Percentiles rank a stretch among this genome's conserved stretches.
Evolutionary conservation across 495 filamentous ascomycete genomes (phyloP).

Genomic region (Aspergillus bridgeri): DNA sequence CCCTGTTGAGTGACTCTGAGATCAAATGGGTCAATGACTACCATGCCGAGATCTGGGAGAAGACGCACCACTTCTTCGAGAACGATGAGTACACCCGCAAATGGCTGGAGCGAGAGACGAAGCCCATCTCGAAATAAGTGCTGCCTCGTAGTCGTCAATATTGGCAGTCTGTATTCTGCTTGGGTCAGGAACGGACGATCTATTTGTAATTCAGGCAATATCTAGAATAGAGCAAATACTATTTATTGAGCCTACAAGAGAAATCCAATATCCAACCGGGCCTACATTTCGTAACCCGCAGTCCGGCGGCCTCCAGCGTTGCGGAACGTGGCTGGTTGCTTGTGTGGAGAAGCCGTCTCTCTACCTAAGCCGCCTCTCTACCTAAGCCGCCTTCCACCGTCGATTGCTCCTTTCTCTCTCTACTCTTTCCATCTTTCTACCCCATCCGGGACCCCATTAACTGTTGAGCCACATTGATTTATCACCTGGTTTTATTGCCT

Average conservation of each 20-base stretch:
- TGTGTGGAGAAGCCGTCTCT: slow-evolving; percentile 22
- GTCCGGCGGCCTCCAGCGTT: background rate
- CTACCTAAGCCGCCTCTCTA: too few species aligned
- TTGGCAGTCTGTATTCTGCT: background rate
- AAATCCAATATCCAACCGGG: too few species aligned
- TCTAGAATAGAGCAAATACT: background rate
- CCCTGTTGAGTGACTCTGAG: slow-evolving; percentile 70
- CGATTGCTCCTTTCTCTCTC: background rate
- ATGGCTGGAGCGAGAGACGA: slow-evolving; percentile 87
- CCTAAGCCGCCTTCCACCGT: background rate
- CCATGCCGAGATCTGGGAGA: slow-evolving; percentile 74
- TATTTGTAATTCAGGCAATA: background rate
- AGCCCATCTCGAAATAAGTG: slow-evolving; percentile 42
- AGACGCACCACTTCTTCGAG: slow-evolving; percentile 79
- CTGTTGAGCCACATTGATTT: background rate
- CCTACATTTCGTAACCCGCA: too few species aligned
- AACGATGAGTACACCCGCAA: slow-evolving; percentile 61
- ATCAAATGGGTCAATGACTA: slow-evolving; percentile 85
- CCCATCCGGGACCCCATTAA: slow-evolving; percentile 1
- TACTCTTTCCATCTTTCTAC: background rate
- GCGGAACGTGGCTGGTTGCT: slow-evolving; percentile 20
- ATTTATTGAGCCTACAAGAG: too few species aligned
- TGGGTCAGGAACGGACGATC: background rate
- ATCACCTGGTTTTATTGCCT: background rate
- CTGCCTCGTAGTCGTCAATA: background rate